Evolutionary conservation across 768 basidiomycete genomes (phyloP), one percentile per base, ranked within the genome.

Genomic region (Leccinum olivaceopallidum): DNA sequence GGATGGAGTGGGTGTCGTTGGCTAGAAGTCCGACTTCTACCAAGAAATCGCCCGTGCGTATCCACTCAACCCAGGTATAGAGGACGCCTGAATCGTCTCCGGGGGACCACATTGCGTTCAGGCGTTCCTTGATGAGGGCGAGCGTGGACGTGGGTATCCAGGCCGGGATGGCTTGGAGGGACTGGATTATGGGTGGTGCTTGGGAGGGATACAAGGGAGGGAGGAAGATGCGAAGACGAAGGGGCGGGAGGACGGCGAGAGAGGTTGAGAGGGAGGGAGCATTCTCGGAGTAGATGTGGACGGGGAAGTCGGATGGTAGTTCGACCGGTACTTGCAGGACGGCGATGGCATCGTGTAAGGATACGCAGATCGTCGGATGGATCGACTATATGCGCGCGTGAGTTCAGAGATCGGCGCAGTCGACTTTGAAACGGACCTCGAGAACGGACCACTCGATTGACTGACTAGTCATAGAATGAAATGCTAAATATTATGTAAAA

Each of bases 51-150:
- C 85, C 90, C 9, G 78, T 83, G 24, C 85, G 83, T 54, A 92
- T 80, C 73, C 79, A 86, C 70, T 92, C 90, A 51, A 90, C 77
- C 89, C 89, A 90, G 42, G 75, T 77, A 65, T 86, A 92, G 4
- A 93, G 76, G 6, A 88, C 76, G 22, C 81, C 81, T 37, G 87
- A 81, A 5, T 67, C 65, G 18, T 85, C 86, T 4, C 56, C 63
- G 30, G 69, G 65, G 12, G 66, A 78, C 88, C 89, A 92, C 79
- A 82, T 83, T 1, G 78, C 75, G n/a, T 70, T 60, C 53, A 92
- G 75, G 10, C 70, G 68, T 14, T 71, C 61, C 20, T 75, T 75
- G 16, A 90, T 71, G 13, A 65, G 68, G 10, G 66, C 44, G 8
- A 76, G 65, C 2, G 73, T 65, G 30, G 56, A 24, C 1, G 52